Evolutionary conservation across 805 yeast species (phyloP).

Genomic region (Zygotorulaspora chibaensis): DNA sequence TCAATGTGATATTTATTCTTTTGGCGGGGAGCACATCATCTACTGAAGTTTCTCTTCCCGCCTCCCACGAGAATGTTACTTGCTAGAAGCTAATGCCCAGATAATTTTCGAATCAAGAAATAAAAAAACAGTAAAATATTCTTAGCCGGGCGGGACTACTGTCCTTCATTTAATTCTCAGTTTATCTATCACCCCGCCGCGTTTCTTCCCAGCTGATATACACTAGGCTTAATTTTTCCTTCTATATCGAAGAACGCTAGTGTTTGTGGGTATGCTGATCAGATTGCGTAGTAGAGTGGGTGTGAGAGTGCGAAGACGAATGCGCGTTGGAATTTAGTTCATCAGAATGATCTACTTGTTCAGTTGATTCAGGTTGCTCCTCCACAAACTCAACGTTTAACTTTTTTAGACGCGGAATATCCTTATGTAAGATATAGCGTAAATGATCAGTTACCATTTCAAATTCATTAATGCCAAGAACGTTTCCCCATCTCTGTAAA

Average conservation of each 20-base stretch:
- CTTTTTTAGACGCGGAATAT: conserved; percentile 43
- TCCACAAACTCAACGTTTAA: conserved; percentile 41
- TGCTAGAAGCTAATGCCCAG: no score
- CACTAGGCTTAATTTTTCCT: neutral
- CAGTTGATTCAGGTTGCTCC: conserved; percentile 26
- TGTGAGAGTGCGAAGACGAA: conserved; percentile 17
- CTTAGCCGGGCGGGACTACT: no score
- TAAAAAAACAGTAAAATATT: no score
- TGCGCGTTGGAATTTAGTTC: conserved; percentile 8
- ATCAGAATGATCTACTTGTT: conserved; percentile 11
- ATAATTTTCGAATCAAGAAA: no score
- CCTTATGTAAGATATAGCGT: conserved; percentile 34
- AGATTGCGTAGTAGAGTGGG: conserved; percentile 17
- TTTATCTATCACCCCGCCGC: no score
- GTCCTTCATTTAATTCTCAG: no score
- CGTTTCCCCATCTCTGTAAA: conserved; percentile 44
- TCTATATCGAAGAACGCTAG: conserved; percentile 12
- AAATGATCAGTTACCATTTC: conserved; percentile 40
- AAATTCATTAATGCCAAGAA: conserved; percentile 39
- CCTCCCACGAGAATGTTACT: no score
- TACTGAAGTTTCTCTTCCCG: no score
- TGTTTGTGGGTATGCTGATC: conserved; percentile 19
- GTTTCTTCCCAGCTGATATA: neutral
- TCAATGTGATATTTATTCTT: no score
- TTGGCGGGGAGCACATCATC: no score